Percentiles rank a stretch among this genome's conserved stretches.
Conservation (phyloP, 805 yeast genomes). For the Cyberlindnera petersonii region DNA sequence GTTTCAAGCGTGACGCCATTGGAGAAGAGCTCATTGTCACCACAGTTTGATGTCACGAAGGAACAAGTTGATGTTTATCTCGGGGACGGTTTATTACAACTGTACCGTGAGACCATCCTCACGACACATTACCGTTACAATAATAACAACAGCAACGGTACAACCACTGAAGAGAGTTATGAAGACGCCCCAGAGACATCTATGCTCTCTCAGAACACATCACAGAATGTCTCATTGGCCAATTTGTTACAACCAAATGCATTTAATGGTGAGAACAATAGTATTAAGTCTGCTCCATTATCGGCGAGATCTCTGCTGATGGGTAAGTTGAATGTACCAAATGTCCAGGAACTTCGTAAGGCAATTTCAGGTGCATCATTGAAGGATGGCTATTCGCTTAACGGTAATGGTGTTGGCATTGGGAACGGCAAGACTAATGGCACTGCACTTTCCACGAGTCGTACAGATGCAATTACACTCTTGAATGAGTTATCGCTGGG, state of each 20-base stretch:
- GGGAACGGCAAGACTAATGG: constrained; percentile 1
- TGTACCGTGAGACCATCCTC: constrained; percentile 20
- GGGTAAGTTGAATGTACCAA: constrained; percentile 24
- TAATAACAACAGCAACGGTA: background rate
- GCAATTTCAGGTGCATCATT: constrained; percentile 22
- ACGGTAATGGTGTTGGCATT: constrained; percentile 1
- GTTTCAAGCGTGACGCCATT: constrained; percentile 14
- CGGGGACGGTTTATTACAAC: constrained; percentile 7
- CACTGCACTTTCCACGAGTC: constrained; percentile 14
- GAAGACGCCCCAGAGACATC: constrained; percentile 16
- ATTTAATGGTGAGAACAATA: constrained; percentile 16
- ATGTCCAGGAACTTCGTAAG: constrained; percentile 25
- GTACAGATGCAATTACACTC: constrained; percentile 23
- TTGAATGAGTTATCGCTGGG: constrained; percentile 22
- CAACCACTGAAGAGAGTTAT: background rate
- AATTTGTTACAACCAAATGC: constrained; percentile 17
- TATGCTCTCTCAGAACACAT: constrained; percentile 14
- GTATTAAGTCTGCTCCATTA: constrained; percentile 27
- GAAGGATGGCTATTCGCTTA: constrained; percentile 1
- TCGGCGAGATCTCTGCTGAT: constrained; percentile 26
- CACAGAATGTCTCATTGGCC: constrained; percentile 20
- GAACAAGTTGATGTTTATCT: constrained; percentile 6
- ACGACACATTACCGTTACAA: constrained; percentile 24
- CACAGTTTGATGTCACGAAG: constrained; percentile 14
- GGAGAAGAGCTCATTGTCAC: constrained; percentile 7